Conservation (phyloP, 768 basidiomycete genomes). For the Hydnomerulius pinastri region DNA sequence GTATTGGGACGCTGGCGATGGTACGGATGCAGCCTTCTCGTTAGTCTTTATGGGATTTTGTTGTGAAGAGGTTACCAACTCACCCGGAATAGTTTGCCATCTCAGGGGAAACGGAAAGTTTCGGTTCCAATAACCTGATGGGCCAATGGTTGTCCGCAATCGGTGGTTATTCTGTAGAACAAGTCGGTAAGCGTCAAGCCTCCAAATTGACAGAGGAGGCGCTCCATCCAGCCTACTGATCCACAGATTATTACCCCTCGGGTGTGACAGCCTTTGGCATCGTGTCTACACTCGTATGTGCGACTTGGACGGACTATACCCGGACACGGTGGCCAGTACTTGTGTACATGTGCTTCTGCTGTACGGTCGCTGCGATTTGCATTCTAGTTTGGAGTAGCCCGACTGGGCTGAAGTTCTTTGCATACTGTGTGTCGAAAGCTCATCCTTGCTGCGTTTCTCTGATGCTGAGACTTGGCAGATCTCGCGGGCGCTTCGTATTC, state of each 20-base stretch:
- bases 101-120: slow-evolving; percentile 67
- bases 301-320: slow-evolving; percentile 63
- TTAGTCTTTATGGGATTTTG: slow-evolving; percentile 27
- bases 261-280: slow-evolving; percentile 69
- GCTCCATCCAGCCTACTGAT: slow-evolving; percentile 5
- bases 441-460: not conserved
- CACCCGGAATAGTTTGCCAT: slow-evolving; percentile 52
- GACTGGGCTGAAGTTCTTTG: slow-evolving; percentile 69
- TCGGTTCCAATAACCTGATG: slow-evolving; percentile 73
- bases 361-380: slow-evolving; percentile 54
- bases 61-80: not conserved
- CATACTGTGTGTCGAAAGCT: slow-evolving; percentile 54
- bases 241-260: slow-evolving; percentile 57
- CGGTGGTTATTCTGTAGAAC: slow-evolving; percentile 62
- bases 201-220: not conserved
- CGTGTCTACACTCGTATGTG: slow-evolving; percentile 60
- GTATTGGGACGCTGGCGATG: slow-evolving; percentile 64
- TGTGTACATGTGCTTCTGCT: slow-evolving; percentile 60
- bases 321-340: slow-evolving; percentile 63
- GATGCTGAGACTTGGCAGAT: slow-evolving; percentile 33
- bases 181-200: slow-evolving; percentile 58
- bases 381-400: slow-evolving; percentile 65
- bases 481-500: slow-evolving; percentile 68
- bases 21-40: slow-evolving; percentile 67
- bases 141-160: slow-evolving; percentile 68